phyloP scores from a whole-genome alignment of 306 rosid species.

The Sphenostylis stenocarpa region DNA sequence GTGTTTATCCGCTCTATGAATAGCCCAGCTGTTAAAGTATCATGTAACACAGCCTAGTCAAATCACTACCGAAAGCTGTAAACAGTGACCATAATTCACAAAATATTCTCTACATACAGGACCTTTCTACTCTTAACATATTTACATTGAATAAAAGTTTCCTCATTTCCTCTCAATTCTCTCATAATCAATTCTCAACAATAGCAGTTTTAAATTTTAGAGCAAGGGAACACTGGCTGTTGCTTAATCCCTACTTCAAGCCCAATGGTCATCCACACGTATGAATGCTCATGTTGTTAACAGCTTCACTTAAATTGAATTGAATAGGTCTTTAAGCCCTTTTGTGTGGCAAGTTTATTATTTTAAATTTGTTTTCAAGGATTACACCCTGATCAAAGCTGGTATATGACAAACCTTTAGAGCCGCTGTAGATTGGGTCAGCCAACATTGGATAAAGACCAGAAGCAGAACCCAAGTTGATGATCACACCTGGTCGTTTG shows the following conservation, averaged over 20 bases:
- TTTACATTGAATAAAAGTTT: too few species aligned
- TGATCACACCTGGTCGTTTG: constrained; percentile 74
- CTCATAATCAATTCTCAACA: neutral
- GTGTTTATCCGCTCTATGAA: neutral
- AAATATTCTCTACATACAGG: neutral
- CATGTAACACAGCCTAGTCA: neutral
- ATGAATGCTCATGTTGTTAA: constrained; percentile 11
- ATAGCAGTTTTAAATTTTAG: neutral
- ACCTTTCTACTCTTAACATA: too few species aligned
- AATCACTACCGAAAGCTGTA: neutral
- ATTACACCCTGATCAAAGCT: constrained; percentile 11
- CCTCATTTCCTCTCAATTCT: neutral
- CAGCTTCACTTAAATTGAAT: constrained; percentile 4
- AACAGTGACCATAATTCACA: neutral
- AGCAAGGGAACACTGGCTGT: neutral
- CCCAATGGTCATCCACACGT: constrained; percentile 2
- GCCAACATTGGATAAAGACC: constrained; percentile 80
- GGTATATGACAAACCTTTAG: constrained; percentile 71
- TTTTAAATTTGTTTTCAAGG: neutral
- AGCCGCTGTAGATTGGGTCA: constrained; percentile 74
- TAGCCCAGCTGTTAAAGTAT: neutral
- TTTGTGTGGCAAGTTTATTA: neutral
- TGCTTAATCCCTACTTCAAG: constrained; percentile 7
- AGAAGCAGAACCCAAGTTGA: constrained; percentile 88
- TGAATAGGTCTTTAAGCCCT: constrained; percentile 15